Evolutionary conservation across 331 rosid species (phyloP).

Genomic region (Phaseolus coccineus): DNA sequence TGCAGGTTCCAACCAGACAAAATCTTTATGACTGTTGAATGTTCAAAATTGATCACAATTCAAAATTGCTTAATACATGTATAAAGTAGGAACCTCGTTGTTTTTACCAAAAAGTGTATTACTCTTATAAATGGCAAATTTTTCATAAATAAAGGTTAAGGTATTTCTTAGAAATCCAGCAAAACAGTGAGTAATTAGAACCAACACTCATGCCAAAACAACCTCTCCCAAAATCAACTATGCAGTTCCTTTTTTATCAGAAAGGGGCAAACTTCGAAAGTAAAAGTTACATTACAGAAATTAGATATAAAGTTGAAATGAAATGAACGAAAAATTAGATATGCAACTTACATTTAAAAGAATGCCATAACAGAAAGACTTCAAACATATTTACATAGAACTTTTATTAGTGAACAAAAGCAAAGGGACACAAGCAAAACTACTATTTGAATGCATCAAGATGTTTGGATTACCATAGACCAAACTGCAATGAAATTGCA

Average conservation of each 20-base stretch:
- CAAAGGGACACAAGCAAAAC: constrained; percentile 16
- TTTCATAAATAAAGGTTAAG: constrained; percentile 14
- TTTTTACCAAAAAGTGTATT: background rate
- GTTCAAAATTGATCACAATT: background rate
- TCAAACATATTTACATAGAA: background rate
- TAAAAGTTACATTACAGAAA: constrained; percentile 21
- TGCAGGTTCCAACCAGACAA: constrained; percentile 14
- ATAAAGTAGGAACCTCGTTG: constrained; percentile 27
- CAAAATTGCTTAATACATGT: background rate
- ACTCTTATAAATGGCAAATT: constrained; percentile 28
- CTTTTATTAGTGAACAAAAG: background rate
- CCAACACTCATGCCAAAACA: constrained; percentile 14
- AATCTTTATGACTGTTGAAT: constrained; percentile 15
- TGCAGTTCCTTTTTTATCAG: constrained; percentile 3
- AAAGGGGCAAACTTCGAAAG: constrained; percentile 23
- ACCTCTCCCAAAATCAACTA: background rate
- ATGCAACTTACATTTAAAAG: background rate
- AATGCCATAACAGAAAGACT: constrained; percentile 13
- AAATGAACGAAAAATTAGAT: background rate
- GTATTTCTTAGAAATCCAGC: constrained; percentile 7
- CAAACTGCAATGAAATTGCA: background rate
- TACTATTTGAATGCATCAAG: background rate
- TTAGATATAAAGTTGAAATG: background rate
- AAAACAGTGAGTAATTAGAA: background rate
- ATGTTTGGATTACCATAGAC: constrained; percentile 4